A percentile compares a stretch with the other conserved stretches of the same genome.
These are phyloP conservation scores for Metarhizium humberi DNA, from an alignment of 2,329 filamentous ascomycete species.

Conservation along the genomic window DNA sequence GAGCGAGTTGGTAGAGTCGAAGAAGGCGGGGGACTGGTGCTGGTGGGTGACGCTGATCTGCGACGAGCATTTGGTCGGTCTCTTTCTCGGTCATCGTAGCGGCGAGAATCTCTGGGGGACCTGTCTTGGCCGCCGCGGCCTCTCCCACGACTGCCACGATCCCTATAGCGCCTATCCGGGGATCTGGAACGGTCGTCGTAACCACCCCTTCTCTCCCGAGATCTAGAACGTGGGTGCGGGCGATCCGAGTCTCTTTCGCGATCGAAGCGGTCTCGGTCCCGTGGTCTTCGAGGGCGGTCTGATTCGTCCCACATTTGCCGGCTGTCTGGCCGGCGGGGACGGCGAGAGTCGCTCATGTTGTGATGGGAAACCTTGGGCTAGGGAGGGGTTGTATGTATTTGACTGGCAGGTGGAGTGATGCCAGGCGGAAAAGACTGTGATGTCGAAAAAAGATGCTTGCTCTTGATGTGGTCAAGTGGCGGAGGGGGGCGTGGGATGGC, in stretches of 20 bases:
- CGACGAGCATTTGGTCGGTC: constrained; percentile 19
- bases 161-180: constrained; percentile 6
- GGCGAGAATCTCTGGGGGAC: constrained; percentile 18
- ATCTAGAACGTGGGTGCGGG: constrained; percentile 18
- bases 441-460: neutral
- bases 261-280: constrained; percentile 21
- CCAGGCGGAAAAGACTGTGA: neutral
- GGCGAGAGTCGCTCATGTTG: constrained; percentile 22
- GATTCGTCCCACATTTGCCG: constrained; percentile 53
- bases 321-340: constrained; percentile 36
- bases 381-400: neutral
- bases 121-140: constrained; percentile 15
- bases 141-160: constrained; percentile 8
- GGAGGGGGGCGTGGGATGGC: no score
- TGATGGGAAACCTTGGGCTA: neutral
- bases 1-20: constrained; percentile 24
- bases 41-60: constrained; percentile 27
- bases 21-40: constrained; percentile 13
- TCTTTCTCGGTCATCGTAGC: constrained; percentile 16
- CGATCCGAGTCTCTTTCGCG: constrained; percentile 23
- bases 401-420: no score
- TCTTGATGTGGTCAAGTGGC: no score
- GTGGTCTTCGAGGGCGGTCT: constrained; percentile 26
- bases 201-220: constrained; percentile 24
- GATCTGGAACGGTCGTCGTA: constrained; percentile 20